Percentiles rank a stretch among this genome's conserved stretches.
Evolutionary conservation across 495 filamentous ascomycete species (phyloP).

Genomic region (Neurospora sp.): DNA sequence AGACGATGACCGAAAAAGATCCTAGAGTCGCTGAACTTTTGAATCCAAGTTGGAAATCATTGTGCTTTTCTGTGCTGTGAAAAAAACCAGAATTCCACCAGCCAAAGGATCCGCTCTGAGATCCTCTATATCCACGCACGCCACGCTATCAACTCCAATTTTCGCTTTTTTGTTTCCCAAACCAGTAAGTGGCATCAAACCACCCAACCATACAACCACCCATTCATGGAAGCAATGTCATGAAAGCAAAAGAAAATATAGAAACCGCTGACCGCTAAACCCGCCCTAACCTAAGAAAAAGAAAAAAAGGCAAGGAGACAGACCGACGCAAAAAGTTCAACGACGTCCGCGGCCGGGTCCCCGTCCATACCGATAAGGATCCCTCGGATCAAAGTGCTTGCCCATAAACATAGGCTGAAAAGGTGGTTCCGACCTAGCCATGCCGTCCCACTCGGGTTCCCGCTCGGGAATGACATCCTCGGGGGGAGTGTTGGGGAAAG

Average conservation of each 20-base stretch:
- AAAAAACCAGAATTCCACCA: not conserved
- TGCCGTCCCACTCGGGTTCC: not conserved
- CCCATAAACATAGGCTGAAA: not conserved
- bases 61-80: not conserved
- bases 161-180: not conserved
- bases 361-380: not conserved
- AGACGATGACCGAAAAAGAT: no score
- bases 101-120: not conserved
- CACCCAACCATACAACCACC: not conserved
- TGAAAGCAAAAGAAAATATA: not conserved
- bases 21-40: not conserved
- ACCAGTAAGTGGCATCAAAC: not conserved
- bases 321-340: not conserved
- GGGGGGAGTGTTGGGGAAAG: not conserved
- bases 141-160: not conserved
- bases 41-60: not conserved
- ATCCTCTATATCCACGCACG: not conserved
- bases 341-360: not conserved
- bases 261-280: not conserved
- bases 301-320: not conserved
- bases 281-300: not conserved
- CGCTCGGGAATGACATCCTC: not conserved
- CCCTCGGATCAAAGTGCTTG: not conserved
- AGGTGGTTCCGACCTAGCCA: not conserved
- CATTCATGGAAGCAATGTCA: not conserved